Percentiles rank a stretch among this genome's conserved stretches.
These are phyloP conservation scores for Quercus berberidifolia DNA, from an alignment of 306 rosid genomes.

Conservation along the genomic window DNA sequence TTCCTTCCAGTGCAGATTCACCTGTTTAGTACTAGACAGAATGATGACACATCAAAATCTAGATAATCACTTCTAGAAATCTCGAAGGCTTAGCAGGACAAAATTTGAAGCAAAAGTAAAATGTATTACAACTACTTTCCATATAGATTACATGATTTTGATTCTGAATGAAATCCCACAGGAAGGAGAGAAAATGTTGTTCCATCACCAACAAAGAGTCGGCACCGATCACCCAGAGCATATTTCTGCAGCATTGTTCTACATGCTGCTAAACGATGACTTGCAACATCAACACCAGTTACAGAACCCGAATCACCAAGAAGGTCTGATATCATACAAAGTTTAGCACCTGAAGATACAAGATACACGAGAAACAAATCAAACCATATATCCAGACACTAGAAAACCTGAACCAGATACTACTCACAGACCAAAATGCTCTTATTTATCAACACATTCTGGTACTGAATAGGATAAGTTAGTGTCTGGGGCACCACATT, in stretches of 20 bases:
- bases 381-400: neutral
- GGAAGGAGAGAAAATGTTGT: slow-evolving; percentile 66
- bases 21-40: slow-evolving; percentile 62
- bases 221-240: slow-evolving; percentile 58
- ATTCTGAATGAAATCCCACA: slow-evolving; percentile 18
- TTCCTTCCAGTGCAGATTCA: slow-evolving; percentile 42
- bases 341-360: slow-evolving; percentile 75
- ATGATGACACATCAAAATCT: slow-evolving; percentile 41
- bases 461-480: neutral
- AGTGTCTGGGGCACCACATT: too few relatives aligned
- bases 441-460: neutral
- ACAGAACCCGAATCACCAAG: slow-evolving; percentile 76
- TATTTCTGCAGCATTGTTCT: slow-evolving; percentile 89
- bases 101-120: neutral
- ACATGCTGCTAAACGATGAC: slow-evolving; percentile 84
- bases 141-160: slow-evolving; percentile 49
- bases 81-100: neutral
- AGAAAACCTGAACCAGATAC: neutral
- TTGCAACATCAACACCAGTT: slow-evolving; percentile 87
- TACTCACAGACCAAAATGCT: neutral
- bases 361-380: neutral
- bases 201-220: slow-evolving; percentile 92
- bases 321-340: slow-evolving; percentile 79
- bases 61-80: neutral
- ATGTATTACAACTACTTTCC: neutral